Base-by-base conservation (phyloP, 352 stramenopile species). In the Phytophthora colocasiae region DNA sequence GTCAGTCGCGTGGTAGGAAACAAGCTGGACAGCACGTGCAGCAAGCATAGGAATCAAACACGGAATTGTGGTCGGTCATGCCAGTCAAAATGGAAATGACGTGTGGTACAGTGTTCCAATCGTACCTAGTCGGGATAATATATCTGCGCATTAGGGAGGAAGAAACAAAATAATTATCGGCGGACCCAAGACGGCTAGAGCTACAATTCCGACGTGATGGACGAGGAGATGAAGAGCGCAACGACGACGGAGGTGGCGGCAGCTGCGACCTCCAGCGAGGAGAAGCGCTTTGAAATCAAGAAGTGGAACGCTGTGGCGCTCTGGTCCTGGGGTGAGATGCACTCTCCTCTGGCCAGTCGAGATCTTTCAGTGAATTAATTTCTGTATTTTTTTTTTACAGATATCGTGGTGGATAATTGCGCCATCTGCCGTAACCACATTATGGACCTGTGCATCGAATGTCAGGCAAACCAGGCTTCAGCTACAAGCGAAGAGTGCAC, bases 391-490 rank as follows among this genome's bases (percentile, higher is more conserved):
- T 11, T 34, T 9, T 10, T 27, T 59, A 38, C 68, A 94, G 87
- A 96, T 58, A 96, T 96, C 50, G 86, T 92, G 49, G 84, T 96
- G 52, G 89, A 95, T 73, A 95, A 95, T 62, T 95, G 95, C 74
- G 98, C 98, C 69, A 99, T 99, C 77, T 99, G 98, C 77, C 92
- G 98, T 51, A 99, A 99, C 83, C 98, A 98, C 66, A 96, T 99
- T 57, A 99, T 99, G 85, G 98, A 99, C 78, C 93, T 98, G 34
- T 98, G 89, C 67, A 99, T 99, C 68, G 98, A 99, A 80, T 99
- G 98, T 82, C 98, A 99, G 85, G 87, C 91, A 15, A 97, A 96
- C 70, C 90, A 96, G 66, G 87, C 87, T 51, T 96, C 87, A 36
- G 87, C 87, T 24, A 96, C 89, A 22, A 94, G 87, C 64, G 87